A percentile compares a stretch with the other conserved stretches of the same genome.
These are phyloP conservation scores for Juglanconis oblonga DNA, from an alignment of 2,329 filamentous ascomycete species.

Conservation along the genomic window DNA sequence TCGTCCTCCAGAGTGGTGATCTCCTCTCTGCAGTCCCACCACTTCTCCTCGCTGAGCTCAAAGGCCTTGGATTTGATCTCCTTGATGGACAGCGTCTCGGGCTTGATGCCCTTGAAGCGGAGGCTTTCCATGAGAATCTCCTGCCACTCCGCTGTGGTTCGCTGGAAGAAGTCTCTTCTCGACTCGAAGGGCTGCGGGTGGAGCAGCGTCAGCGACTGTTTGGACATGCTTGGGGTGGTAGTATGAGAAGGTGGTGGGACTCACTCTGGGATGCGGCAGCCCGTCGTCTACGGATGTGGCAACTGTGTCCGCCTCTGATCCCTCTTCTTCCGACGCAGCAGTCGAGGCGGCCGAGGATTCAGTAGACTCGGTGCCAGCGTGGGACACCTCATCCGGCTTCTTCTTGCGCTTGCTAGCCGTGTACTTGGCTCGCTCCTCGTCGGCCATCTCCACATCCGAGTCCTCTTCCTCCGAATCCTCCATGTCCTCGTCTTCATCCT, in stretches of 20 bases:
- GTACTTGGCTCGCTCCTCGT: constrained; percentile 41
- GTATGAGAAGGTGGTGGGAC: constrained; percentile 20
- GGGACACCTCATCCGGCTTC: constrained; percentile 43
- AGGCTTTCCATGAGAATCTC: constrained; percentile 75
- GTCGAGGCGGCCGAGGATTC: constrained; percentile 15
- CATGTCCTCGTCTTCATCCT: constrained; percentile 53
- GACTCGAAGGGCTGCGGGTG: constrained; percentile 75
- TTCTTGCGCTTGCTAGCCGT: constrained; percentile 57
- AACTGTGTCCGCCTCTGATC: constrained; percentile 42
- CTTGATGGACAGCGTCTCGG: constrained; percentile 73
- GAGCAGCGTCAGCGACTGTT: constrained; percentile 16
- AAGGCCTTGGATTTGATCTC: constrained; percentile 92
- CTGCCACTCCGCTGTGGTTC: constrained; percentile 89
- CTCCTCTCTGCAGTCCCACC: constrained; percentile 98
- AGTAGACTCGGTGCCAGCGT: constrained; percentile 34
- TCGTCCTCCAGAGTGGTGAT: constrained; percentile 89
- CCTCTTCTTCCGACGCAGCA: constrained; percentile 38
- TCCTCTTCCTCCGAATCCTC: constrained; percentile 50
- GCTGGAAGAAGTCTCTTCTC: constrained; percentile 85
- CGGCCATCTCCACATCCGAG: constrained; percentile 49
- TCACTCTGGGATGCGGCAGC: constrained; percentile 65
- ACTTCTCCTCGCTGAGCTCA: constrained; percentile 88
- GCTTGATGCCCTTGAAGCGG: constrained; percentile 63
- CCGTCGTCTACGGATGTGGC: constrained; percentile 65
- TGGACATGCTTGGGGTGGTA: neutral